Conservation (phyloP, 345 rosid species). For the Populus deltoides region DNA sequence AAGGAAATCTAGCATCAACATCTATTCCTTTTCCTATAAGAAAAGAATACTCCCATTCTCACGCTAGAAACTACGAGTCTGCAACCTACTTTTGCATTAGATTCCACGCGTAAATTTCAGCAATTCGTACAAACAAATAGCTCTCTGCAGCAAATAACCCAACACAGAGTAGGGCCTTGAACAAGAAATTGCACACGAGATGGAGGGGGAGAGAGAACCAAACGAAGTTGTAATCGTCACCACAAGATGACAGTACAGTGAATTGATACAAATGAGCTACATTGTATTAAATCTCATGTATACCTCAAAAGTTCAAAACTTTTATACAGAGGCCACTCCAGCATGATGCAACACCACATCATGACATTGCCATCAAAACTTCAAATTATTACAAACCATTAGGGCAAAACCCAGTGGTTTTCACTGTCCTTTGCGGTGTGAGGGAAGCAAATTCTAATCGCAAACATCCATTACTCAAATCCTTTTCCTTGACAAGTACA, state of each 20-base stretch:
- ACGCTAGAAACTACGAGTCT: too few relatives aligned
- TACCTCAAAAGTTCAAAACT: not conserved
- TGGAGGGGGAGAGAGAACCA: not conserved
- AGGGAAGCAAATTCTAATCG: conserved; percentile 5
- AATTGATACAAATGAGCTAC: not conserved
- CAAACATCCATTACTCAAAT: not conserved
- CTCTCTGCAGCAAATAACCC: not conserved
- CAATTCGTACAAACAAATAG: not conserved
- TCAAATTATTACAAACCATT: not conserved
- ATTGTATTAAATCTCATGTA: not conserved
- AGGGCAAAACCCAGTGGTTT: not conserved
- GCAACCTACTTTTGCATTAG: not conserved
- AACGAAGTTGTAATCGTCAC: not conserved
- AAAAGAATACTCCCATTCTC: too few relatives aligned
- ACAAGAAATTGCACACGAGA: not conserved
- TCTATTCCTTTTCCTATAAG: too few relatives aligned
- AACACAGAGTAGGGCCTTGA: not conserved
- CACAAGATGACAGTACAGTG: not conserved
- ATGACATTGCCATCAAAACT: not conserved
- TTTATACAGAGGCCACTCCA: not conserved
- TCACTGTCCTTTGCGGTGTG: not conserved
- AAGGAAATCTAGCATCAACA: too few relatives aligned
- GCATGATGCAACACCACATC: not conserved
- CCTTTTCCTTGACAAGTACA: not conserved
- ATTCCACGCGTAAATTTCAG: not conserved